Evolutionary conservation across 495 filamentous ascomycete species (phyloP).

Genomic region (Neurospora sp.): DNA sequence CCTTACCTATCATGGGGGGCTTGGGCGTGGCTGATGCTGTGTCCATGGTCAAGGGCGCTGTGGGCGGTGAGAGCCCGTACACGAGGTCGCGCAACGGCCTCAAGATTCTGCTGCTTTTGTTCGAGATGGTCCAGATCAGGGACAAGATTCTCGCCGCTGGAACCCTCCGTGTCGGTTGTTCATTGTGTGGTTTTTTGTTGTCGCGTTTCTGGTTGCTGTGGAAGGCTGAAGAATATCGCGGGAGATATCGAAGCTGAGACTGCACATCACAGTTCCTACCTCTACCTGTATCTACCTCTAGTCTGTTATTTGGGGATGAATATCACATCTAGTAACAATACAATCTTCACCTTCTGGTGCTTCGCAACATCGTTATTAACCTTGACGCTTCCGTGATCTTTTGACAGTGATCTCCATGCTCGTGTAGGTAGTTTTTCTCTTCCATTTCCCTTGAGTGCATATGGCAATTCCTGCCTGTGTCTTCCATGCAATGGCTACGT

Average conservation of each 20-base stretch:
- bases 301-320: not conserved
- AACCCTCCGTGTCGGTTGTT: too few relatives aligned
- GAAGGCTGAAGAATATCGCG: not conserved
- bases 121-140: not conserved
- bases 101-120: too few relatives aligned
- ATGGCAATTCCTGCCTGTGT: not conserved
- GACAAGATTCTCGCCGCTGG: not conserved
- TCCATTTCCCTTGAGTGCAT: not conserved
- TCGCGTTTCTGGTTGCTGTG: too few relatives aligned
- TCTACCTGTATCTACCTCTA: not conserved
- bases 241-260: not conserved
- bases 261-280: not conserved
- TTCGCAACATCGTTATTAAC: not conserved
- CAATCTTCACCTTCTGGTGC: not conserved
- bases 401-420: not conserved
- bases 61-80: too few relatives aligned
- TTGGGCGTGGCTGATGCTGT: too few relatives aligned
- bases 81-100: too few relatives aligned
- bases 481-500: not conserved
- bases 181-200: too few relatives aligned
- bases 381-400: not conserved
- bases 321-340: not conserved
- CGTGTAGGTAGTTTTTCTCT: not conserved
- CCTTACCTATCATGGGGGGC: too few relatives aligned
- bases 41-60: too few relatives aligned